Evolutionary conservation across 345 rosid species (phyloP), one percentile per base, ranked within the genome.

Genomic region (Gossypium australe): DNA sequence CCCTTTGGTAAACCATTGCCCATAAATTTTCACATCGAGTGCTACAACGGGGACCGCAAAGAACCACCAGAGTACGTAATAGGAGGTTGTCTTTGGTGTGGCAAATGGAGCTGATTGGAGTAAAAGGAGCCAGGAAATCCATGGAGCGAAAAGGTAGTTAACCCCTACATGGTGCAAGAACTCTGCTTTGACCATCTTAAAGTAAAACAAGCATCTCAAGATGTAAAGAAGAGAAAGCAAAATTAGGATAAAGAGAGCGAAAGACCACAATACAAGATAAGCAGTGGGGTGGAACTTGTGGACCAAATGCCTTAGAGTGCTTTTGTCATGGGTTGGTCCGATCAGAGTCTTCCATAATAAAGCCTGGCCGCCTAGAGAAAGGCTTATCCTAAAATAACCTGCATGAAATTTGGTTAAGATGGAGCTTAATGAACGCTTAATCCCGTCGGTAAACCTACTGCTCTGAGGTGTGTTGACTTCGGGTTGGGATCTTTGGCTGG

Each of bases 1-100:
- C 76, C 84, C 87, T 44, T 76, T 80, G 0, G 85, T 84, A 69
- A 86, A 77, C 89, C 89, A 86, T 51, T 84, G 89, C 38, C 89
- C 87, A 48, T 86, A 84, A 49, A 86, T 75, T 74, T 86, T 84
- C 9, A 84, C 66, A 59, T 86, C 85, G 8, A 86, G 85, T 16
- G 74, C 69, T 20, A 84, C 70, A 7, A 81, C 70, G 2, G 89
- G 89, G 11, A 66, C 73, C 0, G 80, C 69, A 56, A 84, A 82
- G 34, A 79, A 59, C 84, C 85, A 84, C 89, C 87, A 84, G 1
- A 84, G 78, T n/a, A 75, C 75, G 12, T 55, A 68, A 53, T 78
- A 80, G 6, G 58, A 68, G 16, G 72, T 49, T 68, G 72, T 68
- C 7, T 25, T 68, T 49, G 72, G 78, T 29, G 63, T 11, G 55